phyloP scores from a whole-genome alignment of 257 asterid genomes.

The Jacaranda copaia region DNA sequence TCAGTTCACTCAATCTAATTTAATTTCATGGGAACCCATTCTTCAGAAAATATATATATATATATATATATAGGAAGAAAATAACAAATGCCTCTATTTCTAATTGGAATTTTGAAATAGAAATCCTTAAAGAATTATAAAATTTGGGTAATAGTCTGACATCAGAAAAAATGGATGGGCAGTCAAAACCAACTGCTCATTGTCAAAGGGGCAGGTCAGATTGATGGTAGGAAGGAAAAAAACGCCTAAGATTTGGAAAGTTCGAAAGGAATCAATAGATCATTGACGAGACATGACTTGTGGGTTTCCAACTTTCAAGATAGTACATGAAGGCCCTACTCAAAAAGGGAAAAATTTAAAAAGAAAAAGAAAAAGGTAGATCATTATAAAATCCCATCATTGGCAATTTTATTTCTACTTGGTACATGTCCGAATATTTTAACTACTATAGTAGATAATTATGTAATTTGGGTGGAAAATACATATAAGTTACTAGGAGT shows the following conservation, averaged over 20 bases:
- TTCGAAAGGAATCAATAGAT: slow-evolving; percentile 1
- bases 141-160: background rate
- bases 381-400: background rate
- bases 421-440: too few species aligned
- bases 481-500: background rate
- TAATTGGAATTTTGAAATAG: background rate
- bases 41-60: background rate
- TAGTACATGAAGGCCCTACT: slow-evolving; percentile 10
- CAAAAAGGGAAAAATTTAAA: background rate
- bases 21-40: too few species aligned
- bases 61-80: background rate
- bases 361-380: background rate
- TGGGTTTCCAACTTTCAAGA: slow-evolving; percentile 23
- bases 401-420: too few species aligned
- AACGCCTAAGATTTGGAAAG: slow-evolving; percentile 22
- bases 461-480: too few species aligned
- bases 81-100: background rate
- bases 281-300: slow-evolving; percentile 25
- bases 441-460: too few species aligned
- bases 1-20: too few species aligned
- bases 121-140: too few species aligned
- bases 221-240: background rate
- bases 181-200: slow-evolving; percentile 4
- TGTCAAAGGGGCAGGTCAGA: slow-evolving; percentile 11
- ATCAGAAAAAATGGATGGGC: background rate